Conservation (phyloP, 2,329 filamentous ascomycete genomes). For the Botryotinia convoluta region DNA sequence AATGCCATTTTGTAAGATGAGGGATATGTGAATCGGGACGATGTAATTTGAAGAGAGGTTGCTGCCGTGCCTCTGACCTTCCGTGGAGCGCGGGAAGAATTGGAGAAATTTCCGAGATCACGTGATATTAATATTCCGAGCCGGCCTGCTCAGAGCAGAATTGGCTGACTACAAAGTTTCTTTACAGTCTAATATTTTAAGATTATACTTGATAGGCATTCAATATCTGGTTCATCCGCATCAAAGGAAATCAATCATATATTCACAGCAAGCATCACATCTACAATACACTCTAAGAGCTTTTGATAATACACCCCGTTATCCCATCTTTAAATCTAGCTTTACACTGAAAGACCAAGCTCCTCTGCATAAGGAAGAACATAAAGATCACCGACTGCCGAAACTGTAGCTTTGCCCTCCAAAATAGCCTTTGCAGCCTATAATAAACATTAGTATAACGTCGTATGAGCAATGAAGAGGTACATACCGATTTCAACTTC, state of each 20-base stretch:
- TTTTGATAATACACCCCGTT: conserved; percentile 39
- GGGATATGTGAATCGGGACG: conserved; percentile 25
- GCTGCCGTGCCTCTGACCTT: conserved; percentile 26
- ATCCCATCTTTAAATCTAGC: conserved; percentile 23
- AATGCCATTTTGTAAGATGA: conserved; percentile 67
- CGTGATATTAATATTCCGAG: not conserved
- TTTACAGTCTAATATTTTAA: not conserved
- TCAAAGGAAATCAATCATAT: conserved; percentile 30
- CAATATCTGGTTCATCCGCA: not conserved
- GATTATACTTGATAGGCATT: not conserved
- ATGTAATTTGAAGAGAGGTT: conserved; percentile 25
- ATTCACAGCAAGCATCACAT: conserved; percentile 27
- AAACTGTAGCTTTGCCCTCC: conserved; percentile 83
- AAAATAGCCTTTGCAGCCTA: conserved; percentile 87
- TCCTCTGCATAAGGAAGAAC: conserved; percentile 91
- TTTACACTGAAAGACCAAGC: conserved; percentile 90
- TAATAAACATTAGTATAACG: conserved; percentile 36
- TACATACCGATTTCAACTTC: conserved; percentile 78
- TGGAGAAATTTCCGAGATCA: conserved; percentile 13
- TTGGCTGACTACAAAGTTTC: not conserved
- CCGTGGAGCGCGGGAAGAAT: conserved; percentile 15
- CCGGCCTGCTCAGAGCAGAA: not conserved
- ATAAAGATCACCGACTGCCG: conserved; percentile 87
- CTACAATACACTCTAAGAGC: conserved; percentile 41
- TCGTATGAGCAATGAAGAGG: not conserved